Conservation (phyloP, 1,139 yeast genomes). For the Casaregolazyma suthepensis region DNA sequence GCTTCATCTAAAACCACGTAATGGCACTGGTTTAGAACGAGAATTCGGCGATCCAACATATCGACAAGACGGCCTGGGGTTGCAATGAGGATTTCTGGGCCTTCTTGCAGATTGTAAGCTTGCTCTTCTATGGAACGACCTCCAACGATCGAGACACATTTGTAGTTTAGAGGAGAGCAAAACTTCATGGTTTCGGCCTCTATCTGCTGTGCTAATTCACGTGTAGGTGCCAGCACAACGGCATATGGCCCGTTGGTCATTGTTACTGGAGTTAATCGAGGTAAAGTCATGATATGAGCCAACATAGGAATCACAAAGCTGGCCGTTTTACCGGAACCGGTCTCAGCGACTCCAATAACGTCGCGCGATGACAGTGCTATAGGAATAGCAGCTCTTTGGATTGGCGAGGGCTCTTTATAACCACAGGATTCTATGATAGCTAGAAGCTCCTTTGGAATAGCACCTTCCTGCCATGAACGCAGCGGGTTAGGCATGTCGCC, state of each 20-base stretch:
- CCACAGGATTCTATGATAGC: slow-evolving; percentile 39
- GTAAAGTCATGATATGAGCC: slow-evolving; percentile 47
- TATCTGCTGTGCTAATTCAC: slow-evolving; percentile 89
- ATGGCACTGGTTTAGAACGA: slow-evolving; percentile 56
- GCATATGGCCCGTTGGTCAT: slow-evolving; percentile 57
- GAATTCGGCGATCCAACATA: slow-evolving; percentile 59
- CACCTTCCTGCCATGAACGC: slow-evolving; percentile 64
- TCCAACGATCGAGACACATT: slow-evolving; percentile 71
- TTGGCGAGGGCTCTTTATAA: slow-evolving; percentile 71
- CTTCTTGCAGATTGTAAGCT: slow-evolving; percentile 50
- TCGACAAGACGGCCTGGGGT: slow-evolving; percentile 92
- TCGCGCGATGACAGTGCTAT: slow-evolving; percentile 56
- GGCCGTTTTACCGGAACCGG: slow-evolving; percentile 93
- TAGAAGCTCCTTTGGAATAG: slow-evolving; percentile 42
- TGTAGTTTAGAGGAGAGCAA: slow-evolving; percentile 38
- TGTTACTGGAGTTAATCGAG: slow-evolving; percentile 35
- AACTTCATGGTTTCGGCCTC: slow-evolving; percentile 58
- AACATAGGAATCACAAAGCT: slow-evolving; percentile 75
- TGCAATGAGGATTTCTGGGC: slow-evolving; percentile 80
- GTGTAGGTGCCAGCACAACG: slow-evolving; percentile 79
- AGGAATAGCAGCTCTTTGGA: slow-evolving; percentile 86
- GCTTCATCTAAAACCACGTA: slow-evolving; percentile 87
- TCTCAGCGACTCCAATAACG: slow-evolving; percentile 86
- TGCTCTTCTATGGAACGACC: slow-evolving; percentile 84
- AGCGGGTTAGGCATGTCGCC: slow-evolving; percentile 52